Percentiles rank a stretch among this genome's conserved stretches.
These are phyloP conservation scores for Zoysia pacifica DNA, from an alignment of 176 grass and related monocot species.

Conservation along the genomic window DNA sequence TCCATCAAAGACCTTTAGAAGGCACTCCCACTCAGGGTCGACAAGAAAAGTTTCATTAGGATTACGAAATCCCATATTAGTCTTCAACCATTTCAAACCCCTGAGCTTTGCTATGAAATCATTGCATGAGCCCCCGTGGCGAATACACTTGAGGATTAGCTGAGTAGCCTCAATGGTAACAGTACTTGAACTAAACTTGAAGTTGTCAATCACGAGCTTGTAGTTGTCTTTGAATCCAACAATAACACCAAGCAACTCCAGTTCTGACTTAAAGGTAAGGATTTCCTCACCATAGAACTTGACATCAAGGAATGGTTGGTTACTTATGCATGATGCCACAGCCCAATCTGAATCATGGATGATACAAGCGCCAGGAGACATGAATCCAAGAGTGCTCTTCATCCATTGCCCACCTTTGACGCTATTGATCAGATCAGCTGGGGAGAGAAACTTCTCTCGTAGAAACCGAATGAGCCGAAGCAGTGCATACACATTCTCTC, in stretches of 20 bases:
- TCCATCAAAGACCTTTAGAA: conserved; percentile 41
- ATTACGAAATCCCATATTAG: conserved; percentile 55
- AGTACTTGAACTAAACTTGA: conserved; percentile 49
- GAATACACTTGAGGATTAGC: conserved; percentile 59
- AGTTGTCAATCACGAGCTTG: conserved; percentile 50
- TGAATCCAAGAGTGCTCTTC: conserved; percentile 52
- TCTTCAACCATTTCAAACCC: conserved; percentile 57
- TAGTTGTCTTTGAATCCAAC: conserved; percentile 50
- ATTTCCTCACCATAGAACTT: conserved; percentile 52
- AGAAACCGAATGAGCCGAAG: conserved; percentile 71
- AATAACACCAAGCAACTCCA: conserved; percentile 66
- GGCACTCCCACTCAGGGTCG: conserved; percentile 50
- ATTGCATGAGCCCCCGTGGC: conserved; percentile 2
- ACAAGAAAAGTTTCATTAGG: conserved; percentile 55
- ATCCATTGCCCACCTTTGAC: conserved; percentile 54
- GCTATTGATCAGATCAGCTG: conserved; percentile 44
- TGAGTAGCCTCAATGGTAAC: conserved; percentile 50
- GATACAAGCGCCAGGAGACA: conserved; percentile 43
- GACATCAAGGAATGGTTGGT: conserved; percentile 61
- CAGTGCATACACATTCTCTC: conserved; percentile 50
- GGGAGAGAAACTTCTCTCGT: conserved; percentile 38
- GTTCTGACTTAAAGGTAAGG: conserved; percentile 45
- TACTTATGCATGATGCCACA: conserved; percentile 44
- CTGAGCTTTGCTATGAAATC: conserved; percentile 45
- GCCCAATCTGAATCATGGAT: conserved; percentile 51